Evolutionary conservation across 305 asterid species (phyloP).

Genomic region (Salvia sclarea): DNA sequence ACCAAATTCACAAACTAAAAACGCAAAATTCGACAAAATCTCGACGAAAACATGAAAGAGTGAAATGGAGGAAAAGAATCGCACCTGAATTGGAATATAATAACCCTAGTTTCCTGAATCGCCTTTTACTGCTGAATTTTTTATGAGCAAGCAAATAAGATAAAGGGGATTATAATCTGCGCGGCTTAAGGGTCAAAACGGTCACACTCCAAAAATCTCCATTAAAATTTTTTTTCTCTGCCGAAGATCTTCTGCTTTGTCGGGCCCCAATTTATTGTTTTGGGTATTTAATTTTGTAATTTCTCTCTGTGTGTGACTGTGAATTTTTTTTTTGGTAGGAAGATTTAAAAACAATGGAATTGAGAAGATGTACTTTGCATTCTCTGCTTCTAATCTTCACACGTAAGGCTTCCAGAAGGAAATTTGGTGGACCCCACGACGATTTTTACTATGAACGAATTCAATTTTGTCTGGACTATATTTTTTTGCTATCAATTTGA

Average conservation of each 20-base stretch:
- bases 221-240: not conserved
- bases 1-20: not conserved
- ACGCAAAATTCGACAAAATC: not conserved
- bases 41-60: slow-evolving; percentile 1
- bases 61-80: too few relatives aligned
- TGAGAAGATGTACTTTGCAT: not conserved
- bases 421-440: slow-evolving; percentile 25
- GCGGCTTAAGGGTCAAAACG: not conserved
- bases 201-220: slow-evolving; percentile 21
- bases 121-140: not conserved
- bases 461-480: not conserved
- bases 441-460: slow-evolving; percentile 7
- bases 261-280: slow-evolving; percentile 31
- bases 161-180: not conserved
- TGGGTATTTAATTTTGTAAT: not conserved
- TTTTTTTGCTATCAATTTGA: not conserved
- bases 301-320: not conserved
- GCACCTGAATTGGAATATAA: too few relatives aligned
- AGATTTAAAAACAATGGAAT: not conserved
- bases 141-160: not conserved
- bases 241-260: slow-evolving; percentile 36
- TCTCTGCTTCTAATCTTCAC: slow-evolving; percentile 23
- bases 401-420: slow-evolving; percentile 28
- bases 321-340: not conserved
- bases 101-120: slow-evolving; percentile 11